Evolutionary conservation across 1,139 yeast genomes (phyloP), one percentile per base, ranked within the genome.

Genomic region (Magnusiomyces sp.): DNA sequence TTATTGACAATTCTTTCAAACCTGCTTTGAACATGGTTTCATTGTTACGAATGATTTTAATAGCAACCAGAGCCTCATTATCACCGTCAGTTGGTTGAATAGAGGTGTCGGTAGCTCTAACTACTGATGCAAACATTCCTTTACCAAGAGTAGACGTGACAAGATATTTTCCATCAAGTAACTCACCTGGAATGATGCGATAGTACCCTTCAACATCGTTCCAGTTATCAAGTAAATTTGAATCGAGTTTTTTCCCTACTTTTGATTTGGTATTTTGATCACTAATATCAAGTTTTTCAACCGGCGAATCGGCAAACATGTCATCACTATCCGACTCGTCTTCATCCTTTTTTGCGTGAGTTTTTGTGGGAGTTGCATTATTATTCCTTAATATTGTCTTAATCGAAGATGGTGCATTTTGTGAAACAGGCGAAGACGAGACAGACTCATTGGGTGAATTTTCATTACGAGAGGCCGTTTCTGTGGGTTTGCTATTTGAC

Each of bases 111-210:
- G 50, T 46, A 19, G 68, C 69, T 27, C 64, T 58, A 45, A 67
- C 66, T 5, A 67, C 71, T 5, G 64, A 57, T 19, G 70, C 65
- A 58, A 64, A 65, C 58, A 87, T 81, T 16, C 90, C 97, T 64
- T 86, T 88, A 5, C 97, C 96, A 66, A 88, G 84, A 0, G 95
- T 86, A 1, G 95, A 94, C 59, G 85, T 92, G 11, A 95, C 95
- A 57, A 85, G 69, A 40, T 86, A 69, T 53, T 79, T 74, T 36
- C 77, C 70, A 17, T 86, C 81, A 27, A 79, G 68, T 59, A 83
- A 82, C 47, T 95, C 72, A 46, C 79, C 79, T 57, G 83, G 78
- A 33, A 90, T 77, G 39, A 84, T 81, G 46, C 85, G 76, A 62
- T 86, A 88, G 65, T 89, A 94, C 0, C 96, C 96, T 56, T 87